Evolutionary conservation across 108 stramenopile species (phyloP), one percentile per base, ranked within the genome.

Genomic region (Seminavis robusta): DNA sequence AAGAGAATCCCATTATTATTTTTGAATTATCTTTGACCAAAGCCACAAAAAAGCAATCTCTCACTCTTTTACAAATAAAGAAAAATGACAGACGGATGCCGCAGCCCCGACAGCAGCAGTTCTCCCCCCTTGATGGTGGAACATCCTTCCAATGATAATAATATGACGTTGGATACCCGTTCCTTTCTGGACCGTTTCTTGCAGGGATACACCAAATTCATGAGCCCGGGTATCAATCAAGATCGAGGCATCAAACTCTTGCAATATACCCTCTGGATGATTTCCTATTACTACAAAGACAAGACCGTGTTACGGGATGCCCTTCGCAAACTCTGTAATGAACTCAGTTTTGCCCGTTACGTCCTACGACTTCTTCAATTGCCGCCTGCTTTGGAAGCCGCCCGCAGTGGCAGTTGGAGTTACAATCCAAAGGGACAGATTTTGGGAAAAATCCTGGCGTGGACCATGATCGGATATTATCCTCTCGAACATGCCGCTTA

Each of bases 401-500:
- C 64, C n/a, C 62, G 62, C 1, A 60, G 56, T 7, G 79, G 72
- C 21, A 78, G 73, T 21, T 87, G 90, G 90, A 72, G 28, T 59
- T 2, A 63, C 63, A 1, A 55, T 59, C 30, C 23, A 9, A 33
- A 38, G 10, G 61, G 63, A 59, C 49, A 72, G n/a, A 62, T 67
- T 40, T 50, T 85, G 44, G 90, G 81, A 19, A 77, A 71, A 46
- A 38, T 80, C 31, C 74, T 87, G 81, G 72, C 79, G 4, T 83
- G 82, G 68, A 69, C 65, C 33, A 91, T 91, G 90, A 15, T 84
- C 9, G 47, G 55, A 3, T 91, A 87, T 38, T 83, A 87, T 71
- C 90, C 90, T 16, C 34, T 81, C 29, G 90, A 91, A 55, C 79
- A 84, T 52, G 51, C 83, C 2, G 83, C 90, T 1, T 91, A 76